Evolutionary conservation across 2,329 filamentous ascomycete species (phyloP).

Genomic region (Penicillium corylophilum): DNA sequence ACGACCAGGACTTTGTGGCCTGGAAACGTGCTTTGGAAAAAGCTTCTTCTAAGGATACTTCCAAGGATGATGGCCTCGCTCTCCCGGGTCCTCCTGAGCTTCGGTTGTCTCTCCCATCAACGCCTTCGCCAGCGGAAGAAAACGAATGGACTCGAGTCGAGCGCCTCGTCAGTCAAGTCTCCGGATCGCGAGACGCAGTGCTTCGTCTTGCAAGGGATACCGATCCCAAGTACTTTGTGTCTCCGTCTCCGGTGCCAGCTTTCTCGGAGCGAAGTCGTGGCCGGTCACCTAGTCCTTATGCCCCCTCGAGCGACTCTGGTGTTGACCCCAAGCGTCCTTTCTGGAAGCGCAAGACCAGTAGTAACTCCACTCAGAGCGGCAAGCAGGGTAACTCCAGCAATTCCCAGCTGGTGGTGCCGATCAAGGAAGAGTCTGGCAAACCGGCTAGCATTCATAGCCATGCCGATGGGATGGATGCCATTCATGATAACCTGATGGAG

Average conservation of each 20-base stretch:
- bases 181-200: conserved; percentile 84
- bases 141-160: conserved; percentile 87
- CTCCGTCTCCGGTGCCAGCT: conserved; percentile 20
- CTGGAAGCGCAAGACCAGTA: conserved; percentile 85
- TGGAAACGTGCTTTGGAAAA: conserved; percentile 86
- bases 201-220: conserved; percentile 83
- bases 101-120: conserved; percentile 34
- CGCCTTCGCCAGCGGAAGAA: conserved; percentile 58
- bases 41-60: conserved; percentile 65
- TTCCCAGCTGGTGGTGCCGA: conserved; percentile 53
- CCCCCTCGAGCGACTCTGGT: conserved; percentile 31
- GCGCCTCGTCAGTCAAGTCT: conserved; percentile 77
- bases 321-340: conserved; percentile 69
- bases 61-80: conserved; percentile 29
- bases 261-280: conserved; percentile 27
- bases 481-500: conserved; percentile 80
- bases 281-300: conserved; percentile 37
- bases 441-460: conserved; percentile 33
- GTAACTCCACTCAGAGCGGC: conserved; percentile 40
- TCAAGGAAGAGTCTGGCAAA: conserved; percentile 38
- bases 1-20: conserved; percentile 77
- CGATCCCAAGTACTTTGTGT: conserved; percentile 57
- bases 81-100: conserved; percentile 21
- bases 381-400: conserved; percentile 48
- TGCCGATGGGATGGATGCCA: conserved; percentile 59